Evolutionary conservation across 768 basidiomycete genomes (phyloP), one percentile per base, ranked within the genome.

Genomic region (Ramaria sp.): DNA sequence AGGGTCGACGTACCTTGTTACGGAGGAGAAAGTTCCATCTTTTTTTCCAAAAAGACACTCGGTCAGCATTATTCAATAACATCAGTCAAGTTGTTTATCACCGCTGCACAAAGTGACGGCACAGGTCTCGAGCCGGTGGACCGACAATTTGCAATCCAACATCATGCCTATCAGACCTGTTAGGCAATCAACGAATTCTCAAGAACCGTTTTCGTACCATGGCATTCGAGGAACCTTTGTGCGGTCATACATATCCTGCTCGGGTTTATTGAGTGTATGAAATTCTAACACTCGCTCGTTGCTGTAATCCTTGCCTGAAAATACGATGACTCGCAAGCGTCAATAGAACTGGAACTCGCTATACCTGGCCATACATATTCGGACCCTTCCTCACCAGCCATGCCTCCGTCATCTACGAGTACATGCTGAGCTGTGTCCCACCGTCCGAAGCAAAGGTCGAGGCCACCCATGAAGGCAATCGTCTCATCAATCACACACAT

Each of bases 361-460:
- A 61, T 67, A 82, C 91, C 91, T 47, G 85, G 86, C 96, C 95
- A 98, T 56, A 99, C 86, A 2, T 69, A 68, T 63, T 83, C 79
- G 18, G 75, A 69, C 12, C 72, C 72, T 9, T 83, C 82, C 0
- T 72, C 68, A 16, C 75, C 77, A 16, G 59, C 60, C 5, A 69
- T 49, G n/a, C 85, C 81, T 3, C 78, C 77, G 64, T 97, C 92
- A 62, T 99, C 96, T 13, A 85, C 73, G 36, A 98, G 71, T 25
- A 83, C 81, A 67, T 99, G 96, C 57, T 95, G 95, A 2, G 95
- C 81, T 0, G 95, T 95, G 65, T 99, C 96, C 96, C 95, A 98
- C 79, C 90, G 76, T 63, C 92, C 91, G 61, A 93, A 96, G 66
- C 89, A 95, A 32, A 95, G 76, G 67, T 99, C 96, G 41, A 99